Evolutionary conservation across 2,329 filamentous ascomycete genomes (phyloP).

Genomic region (Fusarium sp.): DNA sequence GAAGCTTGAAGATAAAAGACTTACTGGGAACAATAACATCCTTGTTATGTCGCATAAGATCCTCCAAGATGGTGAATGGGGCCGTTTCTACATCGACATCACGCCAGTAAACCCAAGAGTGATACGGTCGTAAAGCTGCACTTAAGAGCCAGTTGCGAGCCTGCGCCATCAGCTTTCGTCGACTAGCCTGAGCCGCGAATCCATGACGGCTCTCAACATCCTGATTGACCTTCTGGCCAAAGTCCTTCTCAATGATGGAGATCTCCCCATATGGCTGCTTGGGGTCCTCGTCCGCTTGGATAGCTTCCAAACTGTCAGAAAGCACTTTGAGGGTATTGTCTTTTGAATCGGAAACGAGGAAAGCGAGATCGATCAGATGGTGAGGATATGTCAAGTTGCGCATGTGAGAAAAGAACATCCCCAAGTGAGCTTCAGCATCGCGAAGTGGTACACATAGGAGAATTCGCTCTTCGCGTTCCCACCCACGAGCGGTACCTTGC

Average conservation of each 20-base stretch:
- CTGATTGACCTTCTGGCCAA: constrained; percentile 97
- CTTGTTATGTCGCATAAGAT: constrained; percentile 98
- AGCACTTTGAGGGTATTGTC: constrained; percentile 87
- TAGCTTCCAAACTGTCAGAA: constrained; percentile 77
- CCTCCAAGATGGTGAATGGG: constrained; percentile 95
- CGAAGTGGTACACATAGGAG: constrained; percentile 93
- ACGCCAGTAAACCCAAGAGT: constrained; percentile 99
- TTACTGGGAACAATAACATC: constrained; percentile 98
- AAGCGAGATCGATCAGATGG: constrained; percentile 94
- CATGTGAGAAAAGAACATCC: constrained; percentile 99
- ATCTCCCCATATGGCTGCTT: constrained; percentile 93
- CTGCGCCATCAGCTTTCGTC: constrained; percentile 97
- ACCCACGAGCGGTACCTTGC: constrained; percentile 90
- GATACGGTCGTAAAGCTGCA: constrained; percentile 90
- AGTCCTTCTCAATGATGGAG: constrained; percentile 98
- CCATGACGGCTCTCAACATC: constrained; percentile 98
- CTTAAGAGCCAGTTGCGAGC: constrained; percentile 97
- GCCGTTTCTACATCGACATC: constrained; percentile 99
- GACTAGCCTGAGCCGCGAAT: constrained; percentile 93
- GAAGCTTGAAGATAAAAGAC: constrained; percentile 54
- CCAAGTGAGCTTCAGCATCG: constrained; percentile 90
- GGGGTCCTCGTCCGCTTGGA: constrained; percentile 84
- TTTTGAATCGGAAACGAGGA: constrained; percentile 97
- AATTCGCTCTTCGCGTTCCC: constrained; percentile 96
- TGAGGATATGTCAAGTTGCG: constrained; percentile 98